Evolutionary conservation across 2,329 filamentous ascomycete species (phyloP).

Genomic region (Hymenoscyphus fructigenus): DNA sequence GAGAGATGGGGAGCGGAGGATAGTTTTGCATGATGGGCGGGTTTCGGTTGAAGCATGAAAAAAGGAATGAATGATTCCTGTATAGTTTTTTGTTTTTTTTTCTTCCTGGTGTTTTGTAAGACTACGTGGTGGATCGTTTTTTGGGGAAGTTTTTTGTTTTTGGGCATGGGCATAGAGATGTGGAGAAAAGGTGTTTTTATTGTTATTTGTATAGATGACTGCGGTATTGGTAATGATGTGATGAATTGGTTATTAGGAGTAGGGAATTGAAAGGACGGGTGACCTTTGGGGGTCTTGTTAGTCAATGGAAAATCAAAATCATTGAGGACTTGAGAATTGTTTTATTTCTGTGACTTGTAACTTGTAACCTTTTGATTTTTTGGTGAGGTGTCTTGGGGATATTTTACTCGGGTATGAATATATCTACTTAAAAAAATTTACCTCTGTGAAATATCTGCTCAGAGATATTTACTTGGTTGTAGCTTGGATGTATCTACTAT

Average conservation of each 20-base stretch:
- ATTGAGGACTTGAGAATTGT: not conserved
- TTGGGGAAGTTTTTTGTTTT: conserved; percentile 15
- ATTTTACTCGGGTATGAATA: no score
- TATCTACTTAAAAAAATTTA: no score
- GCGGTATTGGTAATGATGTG: conserved; percentile 12
- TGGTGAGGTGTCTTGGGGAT: no score
- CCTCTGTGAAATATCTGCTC: no score
- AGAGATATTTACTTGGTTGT: no score
- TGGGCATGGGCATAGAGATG: conserved; percentile 20
- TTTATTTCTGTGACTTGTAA: not conserved
- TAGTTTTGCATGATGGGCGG: conserved; percentile 32
- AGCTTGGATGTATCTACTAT: no score
- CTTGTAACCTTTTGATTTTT: no score
- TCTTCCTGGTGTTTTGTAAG: conserved; percentile 19
- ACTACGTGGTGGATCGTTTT: not conserved
- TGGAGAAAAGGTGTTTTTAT: not conserved
- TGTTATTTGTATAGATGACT: conserved; percentile 6
- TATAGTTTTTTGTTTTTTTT: conserved; percentile 19
- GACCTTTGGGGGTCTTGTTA: not conserved
- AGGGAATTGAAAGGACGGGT: not conserved
- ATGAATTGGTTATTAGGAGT: conserved; percentile 4
- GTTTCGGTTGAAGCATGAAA: not conserved
- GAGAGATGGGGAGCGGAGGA: conserved; percentile 34
- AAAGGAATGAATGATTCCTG: not conserved
- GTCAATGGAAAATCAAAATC: conserved; percentile 1